phyloP scores from a whole-genome alignment of 1,284 basidiomycete species.

The Ustilago tritici region DNA sequence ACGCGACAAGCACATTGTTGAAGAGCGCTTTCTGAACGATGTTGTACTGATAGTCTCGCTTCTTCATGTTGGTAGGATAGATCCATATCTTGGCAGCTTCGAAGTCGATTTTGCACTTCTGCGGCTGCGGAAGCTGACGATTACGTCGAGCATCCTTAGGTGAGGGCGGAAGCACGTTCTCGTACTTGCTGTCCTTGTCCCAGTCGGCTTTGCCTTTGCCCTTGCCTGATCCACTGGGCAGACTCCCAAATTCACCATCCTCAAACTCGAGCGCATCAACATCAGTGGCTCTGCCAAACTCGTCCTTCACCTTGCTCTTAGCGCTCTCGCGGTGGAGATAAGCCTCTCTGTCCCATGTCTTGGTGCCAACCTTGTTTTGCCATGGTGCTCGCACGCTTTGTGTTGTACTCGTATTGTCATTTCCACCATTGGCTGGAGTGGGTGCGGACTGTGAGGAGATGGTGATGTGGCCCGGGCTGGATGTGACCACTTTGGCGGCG shows the following conservation, averaged over 20 bases:
- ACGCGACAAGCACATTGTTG: slow-evolving; percentile 91
- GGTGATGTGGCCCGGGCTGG: slow-evolving; percentile 41
- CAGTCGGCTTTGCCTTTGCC: slow-evolving; percentile 30
- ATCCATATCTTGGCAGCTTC: slow-evolving; percentile 88
- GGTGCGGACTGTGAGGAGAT: slow-evolving; percentile 44
- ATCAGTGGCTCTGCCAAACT: slow-evolving; percentile 26
- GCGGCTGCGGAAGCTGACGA: slow-evolving; percentile 33
- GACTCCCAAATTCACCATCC: background rate
- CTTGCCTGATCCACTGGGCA: slow-evolving; percentile 4
- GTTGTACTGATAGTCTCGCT: slow-evolving; percentile 94
- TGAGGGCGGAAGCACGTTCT: slow-evolving; percentile 13
- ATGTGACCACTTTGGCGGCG: slow-evolving; percentile 25
- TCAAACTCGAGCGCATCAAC: slow-evolving; percentile 34
- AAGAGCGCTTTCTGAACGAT: slow-evolving; percentile 88
- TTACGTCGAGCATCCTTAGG: slow-evolving; percentile 17
- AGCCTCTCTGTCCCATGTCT: slow-evolving; percentile 53
- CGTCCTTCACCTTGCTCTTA: slow-evolving; percentile 39
- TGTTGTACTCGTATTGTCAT: background rate
- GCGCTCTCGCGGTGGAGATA: slow-evolving; percentile 45
- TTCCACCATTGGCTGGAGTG: background rate
- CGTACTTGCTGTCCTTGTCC: slow-evolving; percentile 31
- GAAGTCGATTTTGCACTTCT: slow-evolving; percentile 74
- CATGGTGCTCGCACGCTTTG: slow-evolving; percentile 17
- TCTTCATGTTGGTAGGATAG: slow-evolving; percentile 88
- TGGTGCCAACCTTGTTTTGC: slow-evolving; percentile 36